Base-by-base conservation (phyloP, 331 rosid species). In the Quercus lobata region DNA sequence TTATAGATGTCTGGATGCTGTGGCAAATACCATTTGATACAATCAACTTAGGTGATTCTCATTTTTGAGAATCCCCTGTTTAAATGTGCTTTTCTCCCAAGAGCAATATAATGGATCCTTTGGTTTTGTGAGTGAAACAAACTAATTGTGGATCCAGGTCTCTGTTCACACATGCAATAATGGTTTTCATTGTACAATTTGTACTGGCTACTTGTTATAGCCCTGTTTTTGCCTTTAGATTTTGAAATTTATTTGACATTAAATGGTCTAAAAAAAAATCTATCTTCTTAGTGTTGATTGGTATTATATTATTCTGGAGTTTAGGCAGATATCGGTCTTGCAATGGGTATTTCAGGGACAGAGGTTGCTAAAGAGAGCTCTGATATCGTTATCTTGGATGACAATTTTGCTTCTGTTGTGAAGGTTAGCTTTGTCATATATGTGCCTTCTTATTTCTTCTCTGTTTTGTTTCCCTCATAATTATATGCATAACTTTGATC, bases 291-390 rank as follows among this genome's bases (percentile, higher is more conserved):
- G 54, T 74, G 34, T 66, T 78, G 34, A 56, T 85, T 25, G 35
- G 71, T 27, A 69, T 62, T 63, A 29, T 22, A 52, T 81, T 29
- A 6, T 81, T 77, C 73, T 70, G 70, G 84, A 73, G 72, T 83
- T 69, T 78, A 94, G 98, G 98, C 98, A 5, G 98, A 94, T 80
- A 91, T 94, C 57, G 98, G 98, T 83, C 97, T 94, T 86, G 95
- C 98, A 70, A 94, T 94, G 98, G 98, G 98, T 27, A 94, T 94
- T 73, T 83, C 79, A 79, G 98, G 98, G 60, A 94, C 98, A 55
- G 97, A 94, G 87, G 98, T 94, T 79, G 98, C 98, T 25, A 94
- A 94, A 85, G 98, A 94, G 87, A 94, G 97, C 84, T 94, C 98
- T 3, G 98, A 94, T 84, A 88, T 94, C 76, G 90, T 94, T 81